phyloP scores from a whole-genome alignment of 1,284 basidiomycete genomes.

The Ustilago shanxiensis region DNA sequence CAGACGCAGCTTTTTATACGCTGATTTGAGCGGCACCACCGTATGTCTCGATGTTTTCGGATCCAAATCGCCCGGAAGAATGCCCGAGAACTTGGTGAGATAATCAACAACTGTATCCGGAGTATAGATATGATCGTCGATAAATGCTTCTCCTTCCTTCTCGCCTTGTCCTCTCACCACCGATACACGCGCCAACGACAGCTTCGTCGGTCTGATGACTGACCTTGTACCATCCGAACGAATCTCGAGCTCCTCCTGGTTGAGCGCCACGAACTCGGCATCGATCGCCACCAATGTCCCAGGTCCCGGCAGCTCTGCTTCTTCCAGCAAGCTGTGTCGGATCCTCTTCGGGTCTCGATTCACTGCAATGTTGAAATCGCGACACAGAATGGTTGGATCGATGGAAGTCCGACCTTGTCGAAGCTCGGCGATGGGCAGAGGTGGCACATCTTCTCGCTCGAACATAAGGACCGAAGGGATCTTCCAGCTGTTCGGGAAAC shows the following conservation, averaged over 20 bases:
- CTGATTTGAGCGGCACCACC: slow-evolving; percentile 91
- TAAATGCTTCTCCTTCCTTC: slow-evolving; percentile 87
- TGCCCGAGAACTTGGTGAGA: slow-evolving; percentile 95
- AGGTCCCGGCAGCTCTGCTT: slow-evolving; percentile 82
- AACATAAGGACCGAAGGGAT: slow-evolving; percentile 89
- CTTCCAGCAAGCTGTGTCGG: slow-evolving; percentile 80
- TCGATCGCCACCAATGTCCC: slow-evolving; percentile 94
- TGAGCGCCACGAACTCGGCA: slow-evolving; percentile 96
- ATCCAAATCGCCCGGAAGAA: slow-evolving; percentile 85
- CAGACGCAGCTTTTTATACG: slow-evolving; percentile 96
- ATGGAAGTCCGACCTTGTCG: slow-evolving; percentile 43
- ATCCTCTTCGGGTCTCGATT: slow-evolving; percentile 81
- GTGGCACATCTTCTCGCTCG: slow-evolving; percentile 78
- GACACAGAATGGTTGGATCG: slow-evolving; percentile 76
- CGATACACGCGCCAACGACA: slow-evolving; percentile 93
- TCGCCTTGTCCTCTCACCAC: slow-evolving; percentile 87
- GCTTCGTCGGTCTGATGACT: slow-evolving; percentile 87
- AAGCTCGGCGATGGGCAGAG: slow-evolving; percentile 30
- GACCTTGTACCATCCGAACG: slow-evolving; percentile 94
- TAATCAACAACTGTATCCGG: slow-evolving; percentile 96
- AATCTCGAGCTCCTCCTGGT: slow-evolving; percentile 94
- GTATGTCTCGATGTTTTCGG: slow-evolving; percentile 85
- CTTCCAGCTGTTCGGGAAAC: slow-evolving; percentile 91
- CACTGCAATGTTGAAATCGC: slow-evolving; percentile 79
- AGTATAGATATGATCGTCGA: slow-evolving; percentile 97